Evolutionary conservation across 768 basidiomycete genomes (phyloP), one percentile per base, ranked within the genome.

Genomic region (Naganishia friedmannii): DNA sequence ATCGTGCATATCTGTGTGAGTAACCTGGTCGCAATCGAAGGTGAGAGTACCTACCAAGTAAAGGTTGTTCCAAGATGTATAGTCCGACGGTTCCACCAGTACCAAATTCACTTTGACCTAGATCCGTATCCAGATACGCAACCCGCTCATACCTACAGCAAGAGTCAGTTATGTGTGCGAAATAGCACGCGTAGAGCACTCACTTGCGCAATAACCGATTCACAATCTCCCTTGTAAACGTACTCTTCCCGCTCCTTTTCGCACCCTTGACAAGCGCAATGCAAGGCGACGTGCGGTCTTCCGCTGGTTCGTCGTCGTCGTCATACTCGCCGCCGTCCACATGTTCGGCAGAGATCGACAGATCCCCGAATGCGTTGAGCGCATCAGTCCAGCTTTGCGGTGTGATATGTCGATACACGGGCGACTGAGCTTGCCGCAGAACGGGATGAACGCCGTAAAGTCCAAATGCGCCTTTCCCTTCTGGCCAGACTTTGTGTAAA

Each of bases 31-130:
- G 17, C n/a, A 3, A 12, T 39, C 23, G 1, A 26, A 13, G n/a
- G 7, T 17, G 9, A 53, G 9, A 0, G 7, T 10, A 74, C 83
- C 51, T 74, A 91, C 93, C 95, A 45, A 97, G 87, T 1, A 90
- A 72, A 23, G 87, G 88, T 1, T 77, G 77, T 10, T 88, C 86
- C 19, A 96, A 73, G 0, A 95, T 73, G 77, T 88, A 89, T 32
- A 99, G 81, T 0, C 91, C 86, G 15, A 96, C 89, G 82, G 91
- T 85, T 0, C 93, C 95, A 0, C 88, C 88, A 0, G 91, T 89
- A 0, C 90, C 89, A 77, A 97, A 95, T 80, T 97, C 94, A 3
- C 92, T 90, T 81, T 99, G 95, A 21, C 95, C 95, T 3, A 91
- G 75, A 81, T 99, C 95, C 70, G 90, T 91, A 78, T 98, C 95